A percentile compares a stretch with the other conserved stretches of the same genome.
Evolutionary conservation across 306 rosid genomes (phyloP).

Genomic region (Cotoneaster glaucophyllus): DNA sequence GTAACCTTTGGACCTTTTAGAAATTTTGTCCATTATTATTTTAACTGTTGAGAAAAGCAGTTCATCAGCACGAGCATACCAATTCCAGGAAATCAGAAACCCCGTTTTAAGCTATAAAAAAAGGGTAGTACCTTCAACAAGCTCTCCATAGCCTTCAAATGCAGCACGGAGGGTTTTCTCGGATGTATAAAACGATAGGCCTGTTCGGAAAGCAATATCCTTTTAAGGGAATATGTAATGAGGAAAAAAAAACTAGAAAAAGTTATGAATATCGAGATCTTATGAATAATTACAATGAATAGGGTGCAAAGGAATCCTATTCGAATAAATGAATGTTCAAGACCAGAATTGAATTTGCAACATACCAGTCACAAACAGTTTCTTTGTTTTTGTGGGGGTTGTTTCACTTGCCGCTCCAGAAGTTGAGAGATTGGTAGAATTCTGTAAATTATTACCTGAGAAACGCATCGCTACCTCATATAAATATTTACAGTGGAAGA

Average conservation of each 20-base stretch:
- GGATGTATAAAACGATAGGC: constrained; percentile 53
- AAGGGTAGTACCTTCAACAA: constrained; percentile 58
- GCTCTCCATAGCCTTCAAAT: constrained; percentile 77
- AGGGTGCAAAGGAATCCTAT: not conserved
- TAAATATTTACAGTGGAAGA: not conserved
- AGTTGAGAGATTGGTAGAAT: constrained; percentile 9
- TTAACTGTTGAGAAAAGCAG: constrained; percentile 46
- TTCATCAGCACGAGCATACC: constrained; percentile 10
- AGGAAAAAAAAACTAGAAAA: not conserved
- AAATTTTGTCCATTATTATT: constrained; percentile 81
- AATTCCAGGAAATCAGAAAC: not conserved
- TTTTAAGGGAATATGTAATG: not conserved
- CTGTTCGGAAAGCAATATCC: constrained; percentile 29
- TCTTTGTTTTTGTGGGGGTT: constrained; percentile 35
- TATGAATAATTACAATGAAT: not conserved
- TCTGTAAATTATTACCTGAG: constrained; percentile 28
- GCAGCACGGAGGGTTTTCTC: constrained; percentile 85
- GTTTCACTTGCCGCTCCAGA: constrained; percentile 31
- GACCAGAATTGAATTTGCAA: not conserved
- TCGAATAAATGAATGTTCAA: not conserved
- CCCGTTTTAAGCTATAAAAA: not conserved
- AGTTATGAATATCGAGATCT: not conserved
- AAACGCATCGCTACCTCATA: not conserved
- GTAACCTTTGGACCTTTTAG: constrained; percentile 91
- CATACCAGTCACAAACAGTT: constrained; percentile 48